Evolutionary conservation across 1,139 yeast genomes (phyloP), one percentile per base, ranked within the genome.

Genomic region (Debaryomycetaceae sp.): DNA sequence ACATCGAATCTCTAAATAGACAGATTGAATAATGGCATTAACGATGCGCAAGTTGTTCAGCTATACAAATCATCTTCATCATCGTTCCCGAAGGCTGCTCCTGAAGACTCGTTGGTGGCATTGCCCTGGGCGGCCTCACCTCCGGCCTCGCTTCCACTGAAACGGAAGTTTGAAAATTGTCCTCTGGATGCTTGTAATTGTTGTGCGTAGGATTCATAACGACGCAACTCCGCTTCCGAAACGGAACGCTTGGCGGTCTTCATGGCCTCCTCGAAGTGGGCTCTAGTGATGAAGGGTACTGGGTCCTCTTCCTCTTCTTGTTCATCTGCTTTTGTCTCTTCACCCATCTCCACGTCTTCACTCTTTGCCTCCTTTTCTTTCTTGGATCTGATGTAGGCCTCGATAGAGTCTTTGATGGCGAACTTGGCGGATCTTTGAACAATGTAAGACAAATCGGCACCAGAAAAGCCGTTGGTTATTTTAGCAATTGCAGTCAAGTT

Each of bases 191-290:
- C 88, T 68, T 85, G 95, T 66, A 95, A 79, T 72, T 93, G 97
- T 69, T 90, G 97, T 45, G 99, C 97, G 62, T 91, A 95, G 13
- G 98, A 95, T 74, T 95, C 99, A 66, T 95, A 95, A 73, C 99
- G 93, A 72, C 99, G 93, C 62, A 95, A 81, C 71, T 95, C 99
- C 39, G 97, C 87, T 64, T 95, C 99, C 40, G 95, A 84, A 46
- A 95, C 99, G 45, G 97, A 90, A 61, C 98, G 87, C 71, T 90
- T 87, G 45, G 99, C 99, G 1, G 98, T 90, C 83, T 91, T 90
- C 99, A 95, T 95, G 42, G 99, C 99, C 75, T 93, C 99, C 69
- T 95, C 97, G 60, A 95, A 89, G 67, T 90, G 97, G 43, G 85
- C 85, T 62, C 87, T 86, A 36, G 97, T 88, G 60, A 95, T 93